Base-by-base conservation (phyloP, 1,284 basidiomycete genomes). In the Pseudozyma thailandica region DNA sequence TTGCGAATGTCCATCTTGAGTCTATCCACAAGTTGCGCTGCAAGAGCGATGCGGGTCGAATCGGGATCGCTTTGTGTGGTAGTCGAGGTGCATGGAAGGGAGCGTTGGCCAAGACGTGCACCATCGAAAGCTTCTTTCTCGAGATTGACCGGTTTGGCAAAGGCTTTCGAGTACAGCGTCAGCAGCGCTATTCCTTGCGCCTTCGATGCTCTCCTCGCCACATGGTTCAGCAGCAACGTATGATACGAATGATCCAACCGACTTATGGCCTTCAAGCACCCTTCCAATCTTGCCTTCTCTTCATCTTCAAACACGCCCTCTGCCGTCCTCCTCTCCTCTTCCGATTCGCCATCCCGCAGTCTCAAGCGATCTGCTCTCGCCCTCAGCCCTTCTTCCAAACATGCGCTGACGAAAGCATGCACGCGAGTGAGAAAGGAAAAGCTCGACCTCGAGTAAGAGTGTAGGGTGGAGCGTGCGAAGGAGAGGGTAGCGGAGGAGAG, bases 131-230 rank as follows among this genome's bases (percentile, higher is more conserved):
- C 13, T 42, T 63, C 59, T 3, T 30, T 30, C 1, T 21, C 15
- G n/a, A 72, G 56, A 37, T 62, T 38, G 57, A 74, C 52, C 4
- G 72, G 60, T 20, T 43, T 43, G 2, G 72, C 55, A 41, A 74
- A 72, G 6, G 70, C 70, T 41, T 72, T 72, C 12, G 90, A 86
- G 83, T 91, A 94, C 4, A 99, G 86, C 0, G 93, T 92, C 28
- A 99, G 88, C 35, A 98, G 87, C 1, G 95, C 96, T 7, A 93
- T 90, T 0, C 96, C 95, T 83, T 99, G 96, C 2, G 94, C 88
- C 64, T 88, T 90, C 18, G 92, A 94, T 18, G 95, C 93, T 16
- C 96, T 87, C 27, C 91, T 86, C 2, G 92, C 88, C 61, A 96
- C 90, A 80, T 95, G 92, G 77, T 94, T 97, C 42, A 97, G 88